Percentiles rank a stretch among this genome's conserved stretches.
phyloP scores from a whole-genome alignment of 495 filamentous ascomycete genomes.

The Penicillium chermesinum region DNA sequence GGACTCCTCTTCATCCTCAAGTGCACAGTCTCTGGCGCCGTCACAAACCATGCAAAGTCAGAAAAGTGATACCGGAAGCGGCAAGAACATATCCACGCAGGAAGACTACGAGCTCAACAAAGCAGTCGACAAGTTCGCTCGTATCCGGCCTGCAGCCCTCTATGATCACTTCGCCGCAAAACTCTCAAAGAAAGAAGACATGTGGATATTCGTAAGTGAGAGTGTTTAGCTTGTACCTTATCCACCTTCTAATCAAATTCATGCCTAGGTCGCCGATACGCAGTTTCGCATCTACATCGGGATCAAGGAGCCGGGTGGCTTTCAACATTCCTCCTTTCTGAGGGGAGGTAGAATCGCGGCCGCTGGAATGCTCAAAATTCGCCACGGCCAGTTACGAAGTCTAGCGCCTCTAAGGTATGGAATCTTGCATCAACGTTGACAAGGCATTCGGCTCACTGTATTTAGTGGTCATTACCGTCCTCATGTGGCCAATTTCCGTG shows the following conservation, averaged over 20 bases:
- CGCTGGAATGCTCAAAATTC: slow-evolving; percentile 80
- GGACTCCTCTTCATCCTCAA: slow-evolving; percentile 8
- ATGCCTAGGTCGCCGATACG: slow-evolving; percentile 56
- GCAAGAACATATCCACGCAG: background rate
- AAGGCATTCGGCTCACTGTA: slow-evolving; percentile 22
- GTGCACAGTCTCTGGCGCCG: background rate
- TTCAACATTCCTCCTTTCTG: slow-evolving; percentile 87
- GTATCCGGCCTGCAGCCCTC: slow-evolving; percentile 63
- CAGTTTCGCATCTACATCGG: slow-evolving; percentile 83
- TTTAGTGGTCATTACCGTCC: slow-evolving; percentile 81
- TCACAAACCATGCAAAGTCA: background rate
- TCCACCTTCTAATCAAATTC: background rate
- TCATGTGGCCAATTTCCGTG: slow-evolving; percentile 69
- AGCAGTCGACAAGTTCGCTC: slow-evolving; percentile 57
- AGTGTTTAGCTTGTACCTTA: background rate
- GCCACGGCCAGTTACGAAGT: slow-evolving; percentile 64
- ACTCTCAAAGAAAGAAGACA: slow-evolving; percentile 68
- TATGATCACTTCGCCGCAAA: slow-evolving; percentile 68
- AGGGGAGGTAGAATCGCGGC: slow-evolving; percentile 76
- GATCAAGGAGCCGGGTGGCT: slow-evolving; percentile 82
- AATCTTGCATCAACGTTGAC: background rate
- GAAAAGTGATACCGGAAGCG: background rate
- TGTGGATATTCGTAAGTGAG: slow-evolving; percentile 75
- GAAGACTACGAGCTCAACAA: slow-evolving; percentile 36
- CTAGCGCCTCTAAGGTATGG: slow-evolving; percentile 38